Conservation (phyloP, 31 red algal species). For the Odonthalia washingtoniensis region DNA sequence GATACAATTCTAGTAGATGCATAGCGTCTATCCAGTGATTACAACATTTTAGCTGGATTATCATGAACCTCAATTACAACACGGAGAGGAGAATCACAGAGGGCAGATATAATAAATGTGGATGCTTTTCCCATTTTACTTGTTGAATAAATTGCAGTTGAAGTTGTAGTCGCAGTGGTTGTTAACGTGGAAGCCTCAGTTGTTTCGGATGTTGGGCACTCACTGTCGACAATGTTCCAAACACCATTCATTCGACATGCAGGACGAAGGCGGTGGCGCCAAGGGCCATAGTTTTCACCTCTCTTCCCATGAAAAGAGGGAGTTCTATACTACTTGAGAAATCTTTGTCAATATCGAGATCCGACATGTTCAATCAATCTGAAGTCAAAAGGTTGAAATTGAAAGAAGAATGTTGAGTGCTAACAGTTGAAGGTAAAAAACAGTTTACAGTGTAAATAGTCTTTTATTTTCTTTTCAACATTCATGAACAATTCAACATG, state of each 20-base stretch:
- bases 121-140: constrained; percentile 34
- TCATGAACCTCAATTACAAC: constrained; percentile 43
- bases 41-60: constrained; percentile 24
- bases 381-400: no score
- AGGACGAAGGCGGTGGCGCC: constrained; percentile 34
- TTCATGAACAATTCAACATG: no score
- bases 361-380: no score
- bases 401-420: no score
- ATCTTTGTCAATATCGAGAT: no score
- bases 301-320: no score
- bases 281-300: constrained; percentile 20
- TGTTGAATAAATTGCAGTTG: neutral
- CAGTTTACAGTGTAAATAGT: no score
- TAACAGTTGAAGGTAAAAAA: no score
- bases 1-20: constrained; percentile 41
- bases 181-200: neutral
- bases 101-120: constrained; percentile 42
- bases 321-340: no score
- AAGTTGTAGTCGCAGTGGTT: neutral
- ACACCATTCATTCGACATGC: constrained; percentile 2
- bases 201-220: no score
- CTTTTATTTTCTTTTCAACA: no score
- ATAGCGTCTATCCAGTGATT: constrained; percentile 18
- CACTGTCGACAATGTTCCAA: constrained; percentile 15
- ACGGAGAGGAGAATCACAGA: constrained; percentile 40